These are phyloP conservation scores for Hypoxylon sp. DNA, from an alignment of 2,329 filamentous ascomycete species.

Conservation along the genomic window DNA sequence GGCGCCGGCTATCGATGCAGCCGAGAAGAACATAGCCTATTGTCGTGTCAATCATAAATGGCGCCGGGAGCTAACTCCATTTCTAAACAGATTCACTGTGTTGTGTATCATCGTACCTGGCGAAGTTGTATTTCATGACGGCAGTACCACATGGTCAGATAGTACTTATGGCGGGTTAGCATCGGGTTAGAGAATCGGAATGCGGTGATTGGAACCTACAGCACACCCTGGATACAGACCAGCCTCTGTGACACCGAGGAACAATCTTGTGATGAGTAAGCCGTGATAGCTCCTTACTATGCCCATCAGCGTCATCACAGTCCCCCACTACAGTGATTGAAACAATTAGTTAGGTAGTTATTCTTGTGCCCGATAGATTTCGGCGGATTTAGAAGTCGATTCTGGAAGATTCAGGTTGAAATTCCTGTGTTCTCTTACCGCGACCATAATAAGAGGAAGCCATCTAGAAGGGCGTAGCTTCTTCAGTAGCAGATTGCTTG, in stretches of 20 bases:
- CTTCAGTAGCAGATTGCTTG: conserved; percentile 85
- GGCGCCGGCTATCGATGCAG: conserved; percentile 83
- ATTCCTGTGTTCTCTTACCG: conserved; percentile 57
- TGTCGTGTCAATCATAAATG: conserved; percentile 7
- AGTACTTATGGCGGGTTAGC: conserved; percentile 57
- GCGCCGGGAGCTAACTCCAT: neutral
- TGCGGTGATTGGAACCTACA: conserved; percentile 41
- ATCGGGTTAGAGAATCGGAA: neutral
- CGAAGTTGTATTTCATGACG: conserved; percentile 69
- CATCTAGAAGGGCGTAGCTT: conserved; percentile 80
- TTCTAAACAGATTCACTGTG: neutral
- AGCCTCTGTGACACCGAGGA: conserved; percentile 56
- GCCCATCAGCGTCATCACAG: conserved; percentile 67
- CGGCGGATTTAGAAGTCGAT: neutral
- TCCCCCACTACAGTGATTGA: conserved; percentile 45
- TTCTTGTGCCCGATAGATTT: neutral
- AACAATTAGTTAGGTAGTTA: conserved; percentile 20
- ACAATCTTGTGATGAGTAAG: conserved; percentile 66
- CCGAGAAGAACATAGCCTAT: conserved; percentile 83
- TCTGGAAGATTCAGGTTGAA: neutral
- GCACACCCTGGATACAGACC: conserved; percentile 55
- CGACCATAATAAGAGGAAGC: conserved; percentile 81
- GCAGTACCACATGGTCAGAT: conserved; percentile 72
- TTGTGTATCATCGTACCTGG: conserved; percentile 50
- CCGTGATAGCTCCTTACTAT: conserved; percentile 66